phyloP scores from a whole-genome alignment of 306 rosid genomes.

The Parietaria judaica region DNA sequence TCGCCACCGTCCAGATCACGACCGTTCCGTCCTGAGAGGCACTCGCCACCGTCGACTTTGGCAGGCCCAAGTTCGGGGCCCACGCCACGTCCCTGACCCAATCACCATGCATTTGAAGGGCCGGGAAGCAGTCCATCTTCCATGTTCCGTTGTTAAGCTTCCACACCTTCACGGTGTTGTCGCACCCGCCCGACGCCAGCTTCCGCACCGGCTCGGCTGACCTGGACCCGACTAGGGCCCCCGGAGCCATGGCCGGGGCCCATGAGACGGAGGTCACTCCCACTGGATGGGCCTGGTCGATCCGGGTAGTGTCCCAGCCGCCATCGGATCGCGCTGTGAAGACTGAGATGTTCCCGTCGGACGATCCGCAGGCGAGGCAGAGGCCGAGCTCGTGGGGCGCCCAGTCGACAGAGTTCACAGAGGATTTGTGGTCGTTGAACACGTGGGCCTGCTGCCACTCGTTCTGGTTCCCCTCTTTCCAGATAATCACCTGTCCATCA shows the following conservation, averaged over 20 bases:
- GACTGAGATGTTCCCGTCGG: slow-evolving; percentile 81
- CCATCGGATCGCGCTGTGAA: slow-evolving; percentile 78
- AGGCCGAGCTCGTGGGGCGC: slow-evolving; percentile 95
- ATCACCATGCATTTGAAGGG: slow-evolving; percentile 79
- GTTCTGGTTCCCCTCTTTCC: slow-evolving; percentile 91
- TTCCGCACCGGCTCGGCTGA: slow-evolving; percentile 72
- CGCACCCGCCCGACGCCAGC: slow-evolving; percentile 88
- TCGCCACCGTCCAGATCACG: slow-evolving; percentile 69
- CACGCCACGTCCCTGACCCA: slow-evolving; percentile 91
- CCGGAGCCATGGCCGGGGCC: slow-evolving; percentile 85
- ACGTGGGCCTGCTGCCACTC: slow-evolving; percentile 83
- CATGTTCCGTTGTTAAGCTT: slow-evolving; percentile 64
- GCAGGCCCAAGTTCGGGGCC: slow-evolving; percentile 96
- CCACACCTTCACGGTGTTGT: slow-evolving; percentile 87
- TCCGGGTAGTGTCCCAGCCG: slow-evolving; percentile 79
- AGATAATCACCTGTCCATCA: slow-evolving; percentile 68
- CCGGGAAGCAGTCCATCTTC: slow-evolving; percentile 88
- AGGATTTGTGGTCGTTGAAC: slow-evolving; percentile 67
- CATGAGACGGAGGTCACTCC: slow-evolving; percentile 94
- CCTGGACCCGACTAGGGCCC: slow-evolving; percentile 72
- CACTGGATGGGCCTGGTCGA: slow-evolving; percentile 80
- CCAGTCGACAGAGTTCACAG: slow-evolving; percentile 91
- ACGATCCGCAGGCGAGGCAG: slow-evolving; percentile 83
- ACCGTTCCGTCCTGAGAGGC: slow-evolving; percentile 84
- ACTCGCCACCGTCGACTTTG: slow-evolving; percentile 81